These are phyloP conservation scores for Phytophthora europaea DNA, from an alignment of 352 stramenopile species.

Conservation along the genomic window DNA sequence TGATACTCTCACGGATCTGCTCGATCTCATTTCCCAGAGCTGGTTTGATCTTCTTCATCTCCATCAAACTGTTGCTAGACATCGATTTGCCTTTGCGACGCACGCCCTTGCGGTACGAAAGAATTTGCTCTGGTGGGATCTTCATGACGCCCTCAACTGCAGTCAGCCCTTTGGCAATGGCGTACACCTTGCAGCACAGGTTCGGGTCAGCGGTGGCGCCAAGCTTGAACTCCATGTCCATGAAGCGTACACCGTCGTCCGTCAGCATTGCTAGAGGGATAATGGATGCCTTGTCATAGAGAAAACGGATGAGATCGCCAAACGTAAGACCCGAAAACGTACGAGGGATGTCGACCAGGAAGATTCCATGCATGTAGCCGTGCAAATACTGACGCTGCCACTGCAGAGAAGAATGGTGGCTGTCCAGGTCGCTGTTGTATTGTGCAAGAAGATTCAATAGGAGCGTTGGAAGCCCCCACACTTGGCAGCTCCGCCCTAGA, in stretches of 20 bases:
- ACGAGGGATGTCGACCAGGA: constrained; percentile 79
- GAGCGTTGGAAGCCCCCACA: constrained; percentile 72
- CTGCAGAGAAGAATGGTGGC: constrained; percentile 59
- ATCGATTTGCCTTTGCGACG: constrained; percentile 69
- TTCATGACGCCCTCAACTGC: constrained; percentile 67
- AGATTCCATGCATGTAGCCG: constrained; percentile 77
- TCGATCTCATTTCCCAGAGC: constrained; percentile 68
- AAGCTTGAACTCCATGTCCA: constrained; percentile 86
- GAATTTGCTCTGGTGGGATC: constrained; percentile 77
- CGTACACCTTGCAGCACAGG: constrained; percentile 85
- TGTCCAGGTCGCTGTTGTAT: constrained; percentile 61
- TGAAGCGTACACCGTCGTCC: constrained; percentile 69
- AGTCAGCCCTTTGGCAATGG: constrained; percentile 65
- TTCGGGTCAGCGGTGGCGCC: constrained; percentile 78
- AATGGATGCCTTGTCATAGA: constrained; percentile 79
- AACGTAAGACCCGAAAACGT: constrained; percentile 87
- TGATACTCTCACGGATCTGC: constrained; percentile 66
- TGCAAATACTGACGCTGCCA: constrained; percentile 81
- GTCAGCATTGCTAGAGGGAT: constrained; percentile 78
- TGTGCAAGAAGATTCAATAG: constrained; percentile 75
- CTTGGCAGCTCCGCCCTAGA: constrained; percentile 70
- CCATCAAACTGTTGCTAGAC: constrained; percentile 32
- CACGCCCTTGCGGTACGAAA: constrained; percentile 80
- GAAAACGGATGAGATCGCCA: constrained; percentile 79
- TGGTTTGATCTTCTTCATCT: constrained; percentile 70